These are phyloP conservation scores for Lepidium sativum DNA, from an alignment of 345 rosid species.

Conservation along the genomic window DNA sequence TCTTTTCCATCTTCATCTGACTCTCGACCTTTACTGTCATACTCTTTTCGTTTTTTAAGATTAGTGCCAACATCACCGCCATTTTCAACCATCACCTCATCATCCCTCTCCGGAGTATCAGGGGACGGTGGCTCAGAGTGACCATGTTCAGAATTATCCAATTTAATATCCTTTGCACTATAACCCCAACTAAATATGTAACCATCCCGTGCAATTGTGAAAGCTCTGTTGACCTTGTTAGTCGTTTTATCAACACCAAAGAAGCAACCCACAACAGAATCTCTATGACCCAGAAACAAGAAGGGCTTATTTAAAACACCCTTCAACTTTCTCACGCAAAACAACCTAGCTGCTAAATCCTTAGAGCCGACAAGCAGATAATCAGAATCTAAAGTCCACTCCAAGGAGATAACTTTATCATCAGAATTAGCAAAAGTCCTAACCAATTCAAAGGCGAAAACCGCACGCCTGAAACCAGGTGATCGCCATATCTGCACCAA, in stretches of 20 bases:
- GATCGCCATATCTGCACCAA: conserved; percentile 84
- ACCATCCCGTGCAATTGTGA: conserved; percentile 72
- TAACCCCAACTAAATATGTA: conserved; percentile 73
- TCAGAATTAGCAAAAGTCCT: conserved; percentile 76
- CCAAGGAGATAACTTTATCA: conserved; percentile 54
- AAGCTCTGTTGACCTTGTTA: conserved; percentile 41
- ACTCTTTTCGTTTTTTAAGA: conserved; percentile 50
- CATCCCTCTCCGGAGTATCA: conserved; percentile 49
- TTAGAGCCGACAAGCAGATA: conserved; percentile 82
- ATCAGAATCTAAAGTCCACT: conserved; percentile 71
- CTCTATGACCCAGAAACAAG: conserved; percentile 83
- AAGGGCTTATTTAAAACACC: conserved; percentile 60
- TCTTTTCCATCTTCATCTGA: conserved; percentile 22
- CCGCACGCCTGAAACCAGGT: conserved; percentile 68
- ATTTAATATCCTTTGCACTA: conserved; percentile 22
- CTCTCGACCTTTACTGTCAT: conserved; percentile 38
- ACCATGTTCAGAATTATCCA: conserved; percentile 25
- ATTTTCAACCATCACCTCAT: conserved; percentile 28
- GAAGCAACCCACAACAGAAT: conserved; percentile 76
- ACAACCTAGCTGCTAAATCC: conserved; percentile 73
- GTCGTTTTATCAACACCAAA: conserved; percentile 68
- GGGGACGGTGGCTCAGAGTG: conserved; percentile 52
- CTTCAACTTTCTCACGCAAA: conserved; percentile 49
- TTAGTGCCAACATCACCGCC: background rate
- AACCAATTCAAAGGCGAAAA: conserved; percentile 59